Percentiles rank a stretch among this genome's conserved stretches.
Conservation (phyloP, 805 yeast species). For the Wickerhamiella nectarea region DNA sequence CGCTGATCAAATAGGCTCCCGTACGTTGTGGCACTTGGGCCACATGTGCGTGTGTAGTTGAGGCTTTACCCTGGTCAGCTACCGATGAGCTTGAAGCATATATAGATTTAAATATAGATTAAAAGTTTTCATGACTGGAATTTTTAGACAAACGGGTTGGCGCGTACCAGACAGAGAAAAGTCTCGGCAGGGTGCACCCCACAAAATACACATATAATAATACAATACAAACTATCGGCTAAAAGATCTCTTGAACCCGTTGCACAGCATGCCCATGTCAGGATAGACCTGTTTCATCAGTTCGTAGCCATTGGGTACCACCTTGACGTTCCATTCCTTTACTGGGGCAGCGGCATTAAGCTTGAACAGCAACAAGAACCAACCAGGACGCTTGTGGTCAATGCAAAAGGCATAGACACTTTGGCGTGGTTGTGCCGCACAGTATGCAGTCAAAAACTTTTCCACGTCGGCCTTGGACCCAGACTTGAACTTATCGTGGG, state of each 20-base stretch:
- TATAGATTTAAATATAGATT: too few species aligned
- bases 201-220: too few species aligned
- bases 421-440: constrained; percentile 80
- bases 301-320: constrained; percentile 76
- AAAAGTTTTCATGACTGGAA: too few species aligned
- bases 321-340: constrained; percentile 79
- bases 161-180: too few species aligned
- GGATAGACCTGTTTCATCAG: constrained; percentile 72
- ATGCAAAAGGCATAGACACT: constrained; percentile 83
- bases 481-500: constrained; percentile 74
- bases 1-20: too few species aligned
- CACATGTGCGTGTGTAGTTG: too few species aligned
- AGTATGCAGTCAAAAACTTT: constrained; percentile 76
- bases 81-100: too few species aligned
- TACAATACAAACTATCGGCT: neutral
- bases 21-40: too few species aligned
- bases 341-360: constrained; percentile 37
- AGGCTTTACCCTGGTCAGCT: too few species aligned
- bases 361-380: constrained; percentile 78
- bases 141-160: too few species aligned
- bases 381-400: constrained; percentile 88
- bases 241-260: constrained; percentile 71
- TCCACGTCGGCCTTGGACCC: constrained; percentile 71
- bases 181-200: too few species aligned
- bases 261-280: constrained; percentile 76